phyloP scores from a whole-genome alignment of 2,329 filamentous ascomycete species.

The Stagonosporopsis cucurbitacearum region DNA sequence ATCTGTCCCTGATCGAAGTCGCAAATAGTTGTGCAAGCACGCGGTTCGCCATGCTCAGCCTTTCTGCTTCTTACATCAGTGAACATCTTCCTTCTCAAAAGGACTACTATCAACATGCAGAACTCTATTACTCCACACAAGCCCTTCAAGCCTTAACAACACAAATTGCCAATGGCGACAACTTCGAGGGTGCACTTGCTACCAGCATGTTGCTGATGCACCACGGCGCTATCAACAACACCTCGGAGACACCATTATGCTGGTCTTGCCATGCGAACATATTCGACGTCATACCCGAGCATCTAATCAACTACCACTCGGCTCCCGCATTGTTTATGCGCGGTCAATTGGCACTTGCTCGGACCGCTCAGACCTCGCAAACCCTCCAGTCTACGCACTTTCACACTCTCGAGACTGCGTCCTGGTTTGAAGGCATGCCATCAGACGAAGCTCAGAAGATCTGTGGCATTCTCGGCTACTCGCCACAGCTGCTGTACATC shows the following conservation, averaged over 20 bases:
- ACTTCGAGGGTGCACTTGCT: conserved; percentile 39
- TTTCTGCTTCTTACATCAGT: conserved; percentile 42
- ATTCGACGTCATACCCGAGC: conserved; percentile 37
- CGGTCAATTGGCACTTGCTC: conserved; percentile 37
- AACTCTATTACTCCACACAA: conserved; percentile 44
- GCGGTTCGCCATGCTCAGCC: conserved; percentile 39
- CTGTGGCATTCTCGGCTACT: conserved; percentile 36
- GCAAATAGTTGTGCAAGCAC: conserved; percentile 40
- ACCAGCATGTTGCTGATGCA: conserved; percentile 47
- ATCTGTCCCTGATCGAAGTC: conserved; percentile 30
- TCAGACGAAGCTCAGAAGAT: conserved; percentile 33
- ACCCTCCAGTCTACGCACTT: conserved; percentile 29
- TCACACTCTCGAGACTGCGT: conserved; percentile 34
- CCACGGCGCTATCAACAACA: conserved; percentile 35
- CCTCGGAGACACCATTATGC: conserved; percentile 36
- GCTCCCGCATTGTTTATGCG: conserved; percentile 40
- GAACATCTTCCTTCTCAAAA: conserved; percentile 39
- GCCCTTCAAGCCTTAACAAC: conserved; percentile 36
- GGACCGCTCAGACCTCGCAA: conserved; percentile 35
- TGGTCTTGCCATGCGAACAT: conserved; percentile 45
- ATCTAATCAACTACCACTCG: conserved; percentile 31
- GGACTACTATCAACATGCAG: conserved; percentile 39
- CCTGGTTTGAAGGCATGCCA: conserved; percentile 34
- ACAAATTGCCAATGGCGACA: conserved; percentile 37
- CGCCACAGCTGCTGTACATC: conserved; percentile 38